These are phyloP conservation scores for Orbilia quercus DNA, from an alignment of 2,329 filamentous ascomycete species.

Conservation along the genomic window DNA sequence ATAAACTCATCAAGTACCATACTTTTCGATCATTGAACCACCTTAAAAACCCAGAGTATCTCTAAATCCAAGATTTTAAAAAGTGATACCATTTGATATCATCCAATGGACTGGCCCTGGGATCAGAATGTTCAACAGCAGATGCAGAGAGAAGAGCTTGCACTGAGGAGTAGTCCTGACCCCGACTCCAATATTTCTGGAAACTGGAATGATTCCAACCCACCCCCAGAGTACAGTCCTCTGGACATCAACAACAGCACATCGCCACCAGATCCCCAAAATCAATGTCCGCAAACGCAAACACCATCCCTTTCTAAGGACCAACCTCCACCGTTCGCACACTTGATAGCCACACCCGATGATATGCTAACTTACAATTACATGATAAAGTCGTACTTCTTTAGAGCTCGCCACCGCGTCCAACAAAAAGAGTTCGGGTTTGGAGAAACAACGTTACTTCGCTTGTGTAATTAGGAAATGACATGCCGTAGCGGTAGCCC, in stretches of 20 bases:
- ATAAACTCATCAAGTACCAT: background rate
- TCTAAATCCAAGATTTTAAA: constrained; percentile 10
- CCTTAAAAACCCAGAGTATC: constrained; percentile 12
- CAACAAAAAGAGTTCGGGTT: too few relatives aligned
- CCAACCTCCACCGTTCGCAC: too few relatives aligned
- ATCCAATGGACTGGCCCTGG: constrained; percentile 2
- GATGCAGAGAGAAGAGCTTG: constrained; percentile 3
- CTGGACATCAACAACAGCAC: background rate
- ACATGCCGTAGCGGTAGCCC: too few relatives aligned
- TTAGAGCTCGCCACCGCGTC: constrained; percentile 16
- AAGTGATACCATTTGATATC: background rate
- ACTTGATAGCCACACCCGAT: background rate
- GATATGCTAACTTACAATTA: background rate
- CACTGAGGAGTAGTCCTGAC: background rate
- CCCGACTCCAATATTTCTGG: constrained; percentile 13
- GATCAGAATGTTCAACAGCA: background rate
- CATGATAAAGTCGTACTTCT: background rate
- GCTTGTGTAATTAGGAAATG: too few relatives aligned
- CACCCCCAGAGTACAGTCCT: background rate
- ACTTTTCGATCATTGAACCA: background rate
- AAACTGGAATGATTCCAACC: constrained; percentile 11
- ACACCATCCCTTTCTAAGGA: background rate
- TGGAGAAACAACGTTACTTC: too few relatives aligned
- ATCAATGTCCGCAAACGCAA: constrained; percentile 5
- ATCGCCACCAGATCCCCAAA: background rate